Evolutionary conservation across 805 yeast genomes (phyloP), one percentile per base, ranked within the genome.

Genomic region (Ogataea angusta): DNA sequence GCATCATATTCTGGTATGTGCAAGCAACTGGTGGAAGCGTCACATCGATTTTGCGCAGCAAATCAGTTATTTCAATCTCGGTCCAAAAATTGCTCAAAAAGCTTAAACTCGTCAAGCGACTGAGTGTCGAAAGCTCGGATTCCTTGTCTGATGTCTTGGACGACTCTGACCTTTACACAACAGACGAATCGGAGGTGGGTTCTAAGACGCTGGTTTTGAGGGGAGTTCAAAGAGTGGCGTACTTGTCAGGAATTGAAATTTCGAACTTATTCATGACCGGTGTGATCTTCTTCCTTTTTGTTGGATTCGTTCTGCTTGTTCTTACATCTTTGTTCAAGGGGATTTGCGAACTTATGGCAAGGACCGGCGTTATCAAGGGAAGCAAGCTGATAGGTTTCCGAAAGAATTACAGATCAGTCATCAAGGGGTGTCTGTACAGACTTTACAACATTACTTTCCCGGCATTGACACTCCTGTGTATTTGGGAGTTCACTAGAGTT

Each of bases 201-300:
- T 67, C 83, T 5, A 85, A 82, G 55, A 87, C 88, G 30, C 70
- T 93, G 54, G 81, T 91, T 27, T 67, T 93, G 39, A 78, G 95
- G 59, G 99, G 99, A 51, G 82, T 93, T 46, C 87, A 88, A 63
- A 81, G 99, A 67, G 96, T 91, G 6, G 81, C 96, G 0, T 93
- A 70, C 60, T 65, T 82, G 52, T 86, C 96, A 9, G 76, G 76
- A 15, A 90, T 93, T 51, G 99, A 93, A 65, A 73, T 91, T 51
- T 82, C 96, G 17, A 81, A 79, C 57, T 63, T 93, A 43, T 93
- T 89, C 63, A 70, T 90, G 67, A 93, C 99, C 0, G 87, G 90
- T 40, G 77, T 88, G 30, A 82, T 84, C 8, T 87, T 90, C 62
- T 85, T 89, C 59, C 63, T 93, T 13, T 84, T 93, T 63, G 84